These are phyloP conservation scores for Lolium multiflorum DNA, from an alignment of 176 grass and related monocot species.

Conservation along the genomic window DNA sequence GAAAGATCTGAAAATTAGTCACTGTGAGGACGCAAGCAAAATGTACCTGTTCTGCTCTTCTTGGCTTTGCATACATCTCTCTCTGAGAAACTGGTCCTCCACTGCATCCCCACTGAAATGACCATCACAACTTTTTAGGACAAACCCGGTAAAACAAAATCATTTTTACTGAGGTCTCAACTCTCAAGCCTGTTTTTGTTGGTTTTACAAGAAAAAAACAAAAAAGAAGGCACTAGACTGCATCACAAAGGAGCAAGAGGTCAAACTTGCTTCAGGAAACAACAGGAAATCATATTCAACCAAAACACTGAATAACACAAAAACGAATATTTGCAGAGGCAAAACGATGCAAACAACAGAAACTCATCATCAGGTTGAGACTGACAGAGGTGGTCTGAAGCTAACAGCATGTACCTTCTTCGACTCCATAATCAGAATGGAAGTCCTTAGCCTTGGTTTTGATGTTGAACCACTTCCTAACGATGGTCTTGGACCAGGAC, in stretches of 20 bases:
- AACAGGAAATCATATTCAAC: conserved; percentile 16
- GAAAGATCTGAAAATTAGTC: conserved; percentile 36
- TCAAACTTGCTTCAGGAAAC: conserved; percentile 36
- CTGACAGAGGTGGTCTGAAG: not conserved
- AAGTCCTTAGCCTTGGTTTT: conserved; percentile 86
- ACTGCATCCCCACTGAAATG: conserved; percentile 62
- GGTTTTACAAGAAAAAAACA: conserved; percentile 31
- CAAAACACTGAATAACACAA: not conserved
- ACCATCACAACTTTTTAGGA: conserved; percentile 36
- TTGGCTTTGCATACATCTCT: conserved; percentile 81
- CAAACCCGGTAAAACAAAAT: conserved; percentile 25
- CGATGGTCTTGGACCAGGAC: conserved; percentile 89
- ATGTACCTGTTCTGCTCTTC: conserved; percentile 89
- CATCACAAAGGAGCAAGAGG: not conserved
- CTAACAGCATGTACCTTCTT: conserved; percentile 61
- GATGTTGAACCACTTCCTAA: conserved; percentile 98
- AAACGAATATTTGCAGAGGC: not conserved
- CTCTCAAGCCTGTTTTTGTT: conserved; percentile 35
- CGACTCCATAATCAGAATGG: conserved; percentile 65
- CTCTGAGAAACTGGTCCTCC: conserved; percentile 78
- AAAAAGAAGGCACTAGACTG: not conserved
- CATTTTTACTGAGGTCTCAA: not conserved
- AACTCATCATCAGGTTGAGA: not conserved
- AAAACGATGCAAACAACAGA: not conserved
- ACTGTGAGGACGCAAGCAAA: conserved; percentile 35